These are phyloP conservation scores for Grammothele lineata DNA, from an alignment of 768 basidiomycete genomes.

Conservation along the genomic window DNA sequence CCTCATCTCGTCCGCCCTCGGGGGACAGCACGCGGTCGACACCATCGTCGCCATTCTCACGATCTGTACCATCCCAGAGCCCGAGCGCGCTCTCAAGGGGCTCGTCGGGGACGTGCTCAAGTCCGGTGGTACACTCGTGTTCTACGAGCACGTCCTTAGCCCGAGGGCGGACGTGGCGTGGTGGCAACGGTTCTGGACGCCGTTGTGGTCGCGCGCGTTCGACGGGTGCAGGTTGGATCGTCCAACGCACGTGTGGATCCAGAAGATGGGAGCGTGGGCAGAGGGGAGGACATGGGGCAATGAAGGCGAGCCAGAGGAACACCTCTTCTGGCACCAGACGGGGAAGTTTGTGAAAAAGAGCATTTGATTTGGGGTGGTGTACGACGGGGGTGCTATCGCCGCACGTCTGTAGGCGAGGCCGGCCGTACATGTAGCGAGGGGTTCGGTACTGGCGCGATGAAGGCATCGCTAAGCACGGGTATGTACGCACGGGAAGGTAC, in stretches of 20 bases:
- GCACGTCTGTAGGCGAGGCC: neutral
- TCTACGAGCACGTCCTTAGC: conserved; percentile 68
- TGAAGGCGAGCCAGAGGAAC: conserved; percentile 50
- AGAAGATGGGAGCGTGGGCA: conserved; percentile 45
- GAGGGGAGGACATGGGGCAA: conserved; percentile 43
- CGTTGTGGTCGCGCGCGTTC: conserved; percentile 55
- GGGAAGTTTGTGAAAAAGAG: conserved; percentile 52
- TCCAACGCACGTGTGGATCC: conserved; percentile 45
- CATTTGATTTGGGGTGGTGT: neutral
- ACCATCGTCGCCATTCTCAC: conserved; percentile 65
- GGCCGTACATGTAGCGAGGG: neutral
- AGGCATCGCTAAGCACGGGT: too few species aligned
- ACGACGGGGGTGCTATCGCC: neutral
- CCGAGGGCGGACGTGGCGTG: conserved; percentile 49
- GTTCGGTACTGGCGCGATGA: too few species aligned
- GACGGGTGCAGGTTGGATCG: conserved; percentile 66
- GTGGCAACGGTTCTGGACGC: conserved; percentile 76
- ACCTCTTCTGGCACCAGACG: conserved; percentile 55
- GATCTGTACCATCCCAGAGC: conserved; percentile 59
- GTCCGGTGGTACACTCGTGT: conserved; percentile 60
- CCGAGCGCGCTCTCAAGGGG: conserved; percentile 40
- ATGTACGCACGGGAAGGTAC: too few species aligned
- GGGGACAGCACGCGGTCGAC: conserved; percentile 39
- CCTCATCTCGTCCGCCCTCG: conserved; percentile 42
- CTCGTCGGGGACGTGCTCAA: conserved; percentile 52